A percentile compares a stretch with the other conserved stretches of the same genome.
Conservation (phyloP, 257 asterid species). For the Petrea volubilis region DNA sequence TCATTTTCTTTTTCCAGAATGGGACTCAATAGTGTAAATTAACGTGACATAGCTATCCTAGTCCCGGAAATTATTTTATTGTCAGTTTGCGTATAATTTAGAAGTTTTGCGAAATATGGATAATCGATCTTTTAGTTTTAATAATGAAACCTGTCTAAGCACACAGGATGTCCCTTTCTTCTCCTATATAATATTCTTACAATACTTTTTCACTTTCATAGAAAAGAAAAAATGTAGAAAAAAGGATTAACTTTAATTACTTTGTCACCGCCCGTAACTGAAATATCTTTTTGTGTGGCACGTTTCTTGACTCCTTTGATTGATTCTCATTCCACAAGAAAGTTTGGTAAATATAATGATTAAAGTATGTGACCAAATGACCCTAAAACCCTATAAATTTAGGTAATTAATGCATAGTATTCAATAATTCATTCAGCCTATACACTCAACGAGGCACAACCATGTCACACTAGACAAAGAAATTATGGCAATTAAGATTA, state of each 20-base stretch:
- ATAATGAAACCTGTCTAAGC: background rate
- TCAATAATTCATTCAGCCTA: background rate
- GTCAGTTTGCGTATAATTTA: too few relatives aligned
- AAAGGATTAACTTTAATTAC: too few relatives aligned
- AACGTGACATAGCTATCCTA: too few relatives aligned
- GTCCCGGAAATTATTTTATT: too few relatives aligned
- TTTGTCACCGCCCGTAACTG: too few relatives aligned
- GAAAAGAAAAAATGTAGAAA: too few relatives aligned
- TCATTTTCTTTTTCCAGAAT: too few relatives aligned
- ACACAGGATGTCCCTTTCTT: background rate
- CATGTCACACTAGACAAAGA: background rate
- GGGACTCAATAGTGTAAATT: too few relatives aligned
- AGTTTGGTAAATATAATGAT: background rate
- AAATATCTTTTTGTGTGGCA: background rate
- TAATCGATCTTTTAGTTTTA: background rate
- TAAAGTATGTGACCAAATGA: background rate
- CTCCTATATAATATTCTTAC: too few relatives aligned
- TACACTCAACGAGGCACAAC: background rate
- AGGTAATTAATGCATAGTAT: background rate
- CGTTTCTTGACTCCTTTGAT: slow-evolving; percentile 3
- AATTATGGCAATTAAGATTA: background rate
- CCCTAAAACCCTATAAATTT: background rate
- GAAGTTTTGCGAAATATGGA: too few relatives aligned
- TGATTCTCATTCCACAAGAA: slow-evolving; percentile 19
- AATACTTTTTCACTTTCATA: too few relatives aligned